Conservation (phyloP, 192 early-diverging fungal species). For the Backusella circina region DNA sequence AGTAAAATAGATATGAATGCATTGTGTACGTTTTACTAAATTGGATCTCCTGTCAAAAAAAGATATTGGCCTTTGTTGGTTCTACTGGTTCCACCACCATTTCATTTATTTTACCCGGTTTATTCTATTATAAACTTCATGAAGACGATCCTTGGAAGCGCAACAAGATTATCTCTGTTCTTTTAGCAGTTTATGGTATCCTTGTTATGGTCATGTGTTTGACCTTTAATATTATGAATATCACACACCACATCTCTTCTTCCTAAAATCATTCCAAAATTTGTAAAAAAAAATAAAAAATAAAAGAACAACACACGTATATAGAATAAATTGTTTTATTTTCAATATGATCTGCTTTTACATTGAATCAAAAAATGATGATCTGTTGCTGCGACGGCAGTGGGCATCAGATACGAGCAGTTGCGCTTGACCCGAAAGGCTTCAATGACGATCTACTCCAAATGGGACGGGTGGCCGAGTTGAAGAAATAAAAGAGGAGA, state of each 20-base stretch:
- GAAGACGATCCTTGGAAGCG: slow-evolving; percentile 55
- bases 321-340: background rate
- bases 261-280: background rate
- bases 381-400: no score
- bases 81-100: slow-evolving; percentile 96
- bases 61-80: slow-evolving; percentile 89
- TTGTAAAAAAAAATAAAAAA: background rate
- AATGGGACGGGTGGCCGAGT: background rate
- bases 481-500: background rate
- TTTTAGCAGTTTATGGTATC: slow-evolving; percentile 63
- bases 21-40: background rate
- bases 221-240: slow-evolving; percentile 54
- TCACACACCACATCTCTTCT: background rate
- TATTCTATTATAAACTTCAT: slow-evolving; percentile 89
- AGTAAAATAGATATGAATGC: background rate
- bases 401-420: background rate
- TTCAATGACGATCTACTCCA: background rate
- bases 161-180: slow-evolving; percentile 62
- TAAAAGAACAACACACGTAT: background rate
- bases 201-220: slow-evolving; percentile 81
- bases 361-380: background rate
- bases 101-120: slow-evolving; percentile 92
- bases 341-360: background rate
- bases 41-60: background rate
- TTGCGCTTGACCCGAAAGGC: background rate